phyloP scores from a whole-genome alignment of 306 rosid genomes.

The Castanea crenata region DNA sequence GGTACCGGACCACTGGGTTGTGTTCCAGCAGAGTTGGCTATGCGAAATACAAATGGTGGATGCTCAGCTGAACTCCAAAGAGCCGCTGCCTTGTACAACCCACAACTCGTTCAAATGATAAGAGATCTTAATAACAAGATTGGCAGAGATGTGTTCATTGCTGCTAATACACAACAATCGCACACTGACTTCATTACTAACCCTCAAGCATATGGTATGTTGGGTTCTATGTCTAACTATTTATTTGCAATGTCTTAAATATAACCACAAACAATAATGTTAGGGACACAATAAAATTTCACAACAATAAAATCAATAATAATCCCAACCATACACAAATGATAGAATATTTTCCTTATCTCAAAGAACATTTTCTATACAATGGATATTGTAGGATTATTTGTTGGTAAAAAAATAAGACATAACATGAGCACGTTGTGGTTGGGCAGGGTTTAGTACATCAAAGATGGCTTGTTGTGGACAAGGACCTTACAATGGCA shows the following conservation, averaged over 20 bases:
- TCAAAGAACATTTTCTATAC: neutral
- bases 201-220: constrained; percentile 58
- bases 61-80: constrained; percentile 64
- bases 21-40: constrained; percentile 72
- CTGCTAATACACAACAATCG: constrained; percentile 48
- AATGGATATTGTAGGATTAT: neutral
- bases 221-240: neutral
- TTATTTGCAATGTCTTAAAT: neutral
- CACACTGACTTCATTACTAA: constrained; percentile 48
- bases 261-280: no score
- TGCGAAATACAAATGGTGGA: constrained; percentile 46
- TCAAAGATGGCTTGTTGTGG: constrained; percentile 76
- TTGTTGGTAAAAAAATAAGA: neutral
- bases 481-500: constrained; percentile 80
- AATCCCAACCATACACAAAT: no score
- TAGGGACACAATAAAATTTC: no score
- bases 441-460: constrained; percentile 51
- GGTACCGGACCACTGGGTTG: constrained; percentile 80
- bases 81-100: constrained; percentile 64
- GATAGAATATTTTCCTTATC: neutral
- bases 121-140: constrained; percentile 48
- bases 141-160: constrained; percentile 51
- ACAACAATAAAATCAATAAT: no score
- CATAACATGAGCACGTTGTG: neutral
- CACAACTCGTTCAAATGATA: constrained; percentile 59